A percentile compares a stretch with the other conserved stretches of the same genome.
phyloP scores from a whole-genome alignment of 2,329 filamentous ascomycete species.

The Arthrobotrys sinensis region DNA sequence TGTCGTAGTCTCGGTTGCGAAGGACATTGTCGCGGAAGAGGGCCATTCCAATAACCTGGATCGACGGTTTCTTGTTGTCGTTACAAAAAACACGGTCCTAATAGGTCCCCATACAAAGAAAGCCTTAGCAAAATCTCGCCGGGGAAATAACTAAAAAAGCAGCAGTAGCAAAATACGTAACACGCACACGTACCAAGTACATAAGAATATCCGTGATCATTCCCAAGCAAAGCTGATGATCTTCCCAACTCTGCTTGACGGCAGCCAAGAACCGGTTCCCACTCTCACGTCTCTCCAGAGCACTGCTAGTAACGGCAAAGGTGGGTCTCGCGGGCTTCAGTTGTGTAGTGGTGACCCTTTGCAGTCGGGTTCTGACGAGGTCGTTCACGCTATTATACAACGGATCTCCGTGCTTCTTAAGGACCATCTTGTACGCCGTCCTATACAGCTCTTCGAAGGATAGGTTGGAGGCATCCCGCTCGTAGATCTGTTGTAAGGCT shows the following conservation, averaged over 20 bases:
- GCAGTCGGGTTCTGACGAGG: slow-evolving; percentile 87
- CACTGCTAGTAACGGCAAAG: slow-evolving; percentile 75
- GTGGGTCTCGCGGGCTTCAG: slow-evolving; percentile 79
- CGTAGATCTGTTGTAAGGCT: slow-evolving; percentile 89
- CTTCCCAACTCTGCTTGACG: slow-evolving; percentile 84
- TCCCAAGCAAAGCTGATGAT: slow-evolving; percentile 92
- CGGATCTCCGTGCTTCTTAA: slow-evolving; percentile 85
- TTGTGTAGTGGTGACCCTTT: slow-evolving; percentile 78
- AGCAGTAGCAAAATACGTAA: too few relatives aligned
- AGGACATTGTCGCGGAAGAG: slow-evolving; percentile 91
- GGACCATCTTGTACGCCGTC: slow-evolving; percentile 91
- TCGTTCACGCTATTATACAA: slow-evolving; percentile 85
- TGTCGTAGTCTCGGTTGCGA: slow-evolving; percentile 70
- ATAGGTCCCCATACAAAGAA: neutral
- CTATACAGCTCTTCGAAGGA: slow-evolving; percentile 98
- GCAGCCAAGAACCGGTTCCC: slow-evolving; percentile 87
- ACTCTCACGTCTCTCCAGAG: slow-evolving; percentile 82
- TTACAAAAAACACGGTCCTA: slow-evolving; percentile 85
- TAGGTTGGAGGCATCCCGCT: slow-evolving; percentile 87
- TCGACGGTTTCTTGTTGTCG: slow-evolving; percentile 81
- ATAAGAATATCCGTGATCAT: slow-evolving; percentile 97
- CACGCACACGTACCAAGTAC: slow-evolving; percentile 76
- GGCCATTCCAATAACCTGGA: slow-evolving; percentile 87
- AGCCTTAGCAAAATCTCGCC: neutral
- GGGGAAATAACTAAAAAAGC: too few relatives aligned